These are phyloP conservation scores for Cytospora piceae DNA, from an alignment of 2,329 filamentous ascomycete species.

Conservation along the genomic window DNA sequence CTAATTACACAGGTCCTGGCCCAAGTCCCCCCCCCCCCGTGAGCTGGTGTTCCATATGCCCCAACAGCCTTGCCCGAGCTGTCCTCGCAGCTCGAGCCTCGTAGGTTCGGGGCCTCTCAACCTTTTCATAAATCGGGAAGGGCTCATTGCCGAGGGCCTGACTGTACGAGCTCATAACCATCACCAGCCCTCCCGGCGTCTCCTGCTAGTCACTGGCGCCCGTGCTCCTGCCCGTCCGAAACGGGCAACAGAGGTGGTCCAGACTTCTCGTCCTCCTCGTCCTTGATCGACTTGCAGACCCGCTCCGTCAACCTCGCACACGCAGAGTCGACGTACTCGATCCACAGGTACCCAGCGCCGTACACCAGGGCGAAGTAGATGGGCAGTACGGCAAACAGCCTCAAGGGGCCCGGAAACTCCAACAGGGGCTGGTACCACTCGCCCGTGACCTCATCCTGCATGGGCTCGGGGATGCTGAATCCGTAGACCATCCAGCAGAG, in stretches of 20 bases:
- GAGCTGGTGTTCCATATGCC: background rate
- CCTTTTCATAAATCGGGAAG: background rate
- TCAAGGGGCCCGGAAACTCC: constrained; percentile 24
- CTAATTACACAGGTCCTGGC: background rate
- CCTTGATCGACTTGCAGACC: constrained; percentile 39
- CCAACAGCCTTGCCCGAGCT: background rate
- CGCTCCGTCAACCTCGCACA: constrained; percentile 31
- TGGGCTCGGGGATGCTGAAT: constrained; percentile 26
- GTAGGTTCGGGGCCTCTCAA: background rate
- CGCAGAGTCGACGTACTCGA: constrained; percentile 28
- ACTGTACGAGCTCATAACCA: background rate
- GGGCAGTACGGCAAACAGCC: constrained; percentile 28
- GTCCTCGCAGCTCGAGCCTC: background rate
- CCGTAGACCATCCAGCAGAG: constrained; percentile 32
- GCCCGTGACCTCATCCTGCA: constrained; percentile 26
- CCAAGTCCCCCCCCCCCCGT: background rate
- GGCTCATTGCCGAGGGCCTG: background rate
- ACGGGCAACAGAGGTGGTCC: constrained; percentile 37
- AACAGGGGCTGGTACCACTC: constrained; percentile 28
- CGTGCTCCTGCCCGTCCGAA: background rate
- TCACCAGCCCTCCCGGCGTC: constrained; percentile 18
- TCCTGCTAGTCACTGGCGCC: constrained; percentile 6
- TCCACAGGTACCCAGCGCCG: constrained; percentile 29
- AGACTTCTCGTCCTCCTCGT: constrained; percentile 40
- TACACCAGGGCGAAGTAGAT: constrained; percentile 29